phyloP scores from a whole-genome alignment of 2,329 filamentous ascomycete species.

The Aspergillus cejpii region DNA sequence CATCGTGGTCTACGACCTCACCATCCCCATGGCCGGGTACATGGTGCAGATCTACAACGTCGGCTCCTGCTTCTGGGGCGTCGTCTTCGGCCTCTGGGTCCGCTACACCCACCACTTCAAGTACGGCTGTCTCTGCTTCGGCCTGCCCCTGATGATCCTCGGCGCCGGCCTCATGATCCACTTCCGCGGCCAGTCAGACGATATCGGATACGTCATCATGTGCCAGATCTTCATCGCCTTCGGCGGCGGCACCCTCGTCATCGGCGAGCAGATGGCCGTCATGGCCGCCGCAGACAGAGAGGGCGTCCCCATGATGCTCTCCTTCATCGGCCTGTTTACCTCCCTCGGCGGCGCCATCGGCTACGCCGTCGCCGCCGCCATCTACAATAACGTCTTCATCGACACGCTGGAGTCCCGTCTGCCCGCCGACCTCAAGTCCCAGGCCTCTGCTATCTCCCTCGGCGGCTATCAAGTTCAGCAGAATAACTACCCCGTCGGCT shows the following conservation, averaged over 20 bases:
- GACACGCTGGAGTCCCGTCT: constrained; percentile 42
- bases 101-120: constrained; percentile 49
- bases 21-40: constrained; percentile 41
- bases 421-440: constrained; percentile 28
- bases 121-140: constrained; percentile 46
- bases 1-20: constrained; percentile 47
- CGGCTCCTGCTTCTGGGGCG: constrained; percentile 47
- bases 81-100: constrained; percentile 47
- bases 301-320: constrained; percentile 45
- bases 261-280: constrained; percentile 53
- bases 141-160: constrained; percentile 47
- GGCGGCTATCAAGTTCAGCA: constrained; percentile 26
- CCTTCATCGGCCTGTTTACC: constrained; percentile 31
- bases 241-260: constrained; percentile 49
- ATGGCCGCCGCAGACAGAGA: constrained; percentile 51
- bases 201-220: constrained; percentile 49
- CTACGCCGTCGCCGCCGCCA: constrained; percentile 30
- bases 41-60: constrained; percentile 49
- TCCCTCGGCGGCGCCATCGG: constrained; percentile 35
- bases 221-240: constrained; percentile 53
- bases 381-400: constrained; percentile 55
- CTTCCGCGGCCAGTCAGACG: constrained; percentile 46
- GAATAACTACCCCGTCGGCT: constrained; percentile 24
- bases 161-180: constrained; percentile 52
- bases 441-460: constrained; percentile 21